Percentiles rank a stretch among this genome's conserved stretches.
Conservation (phyloP, 208 protist genomes). For the Angomonas deanei region DNA sequence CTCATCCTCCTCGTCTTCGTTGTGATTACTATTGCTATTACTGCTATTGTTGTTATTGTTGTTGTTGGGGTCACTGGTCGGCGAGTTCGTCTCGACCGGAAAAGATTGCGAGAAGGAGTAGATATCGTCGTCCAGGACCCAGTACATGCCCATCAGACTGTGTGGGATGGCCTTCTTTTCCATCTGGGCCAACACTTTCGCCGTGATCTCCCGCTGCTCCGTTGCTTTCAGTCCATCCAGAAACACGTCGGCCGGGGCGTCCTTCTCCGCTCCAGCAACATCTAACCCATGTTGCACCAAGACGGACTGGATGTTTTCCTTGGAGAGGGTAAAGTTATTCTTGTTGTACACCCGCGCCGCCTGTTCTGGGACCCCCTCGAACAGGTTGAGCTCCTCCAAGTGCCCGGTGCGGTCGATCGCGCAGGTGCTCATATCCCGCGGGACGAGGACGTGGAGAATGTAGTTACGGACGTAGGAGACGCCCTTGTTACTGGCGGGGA, state of each 20-base stretch:
- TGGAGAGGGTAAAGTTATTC: background rate
- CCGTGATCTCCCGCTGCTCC: background rate
- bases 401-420: slow-evolving; percentile 21
- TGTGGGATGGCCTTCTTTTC: slow-evolving; percentile 25
- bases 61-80: background rate
- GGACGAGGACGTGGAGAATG: slow-evolving; percentile 75
- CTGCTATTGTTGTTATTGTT: background rate
- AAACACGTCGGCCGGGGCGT: background rate
- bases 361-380: slow-evolving; percentile 11
- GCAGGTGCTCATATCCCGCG: slow-evolving; percentile 30
- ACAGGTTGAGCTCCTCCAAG: slow-evolving; percentile 19
- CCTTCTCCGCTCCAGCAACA: background rate
- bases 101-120: slow-evolving; percentile 38
- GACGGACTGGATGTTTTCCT: background rate
- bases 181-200: background rate
- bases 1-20: background rate
- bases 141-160: slow-evolving; percentile 54
- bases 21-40: background rate
- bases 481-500: slow-evolving; percentile 56
- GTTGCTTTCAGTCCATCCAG: background rate
- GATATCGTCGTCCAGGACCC: slow-evolving; percentile 91
- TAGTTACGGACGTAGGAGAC: slow-evolving; percentile 86
- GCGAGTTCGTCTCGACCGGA: background rate
- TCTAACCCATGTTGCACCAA: background rate
- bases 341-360: background rate